A percentile compares a stretch with the other conserved stretches of the same genome.
phyloP scores from a whole-genome alignment of 140 eudicot genomes.

The Senecio squalidus region DNA sequence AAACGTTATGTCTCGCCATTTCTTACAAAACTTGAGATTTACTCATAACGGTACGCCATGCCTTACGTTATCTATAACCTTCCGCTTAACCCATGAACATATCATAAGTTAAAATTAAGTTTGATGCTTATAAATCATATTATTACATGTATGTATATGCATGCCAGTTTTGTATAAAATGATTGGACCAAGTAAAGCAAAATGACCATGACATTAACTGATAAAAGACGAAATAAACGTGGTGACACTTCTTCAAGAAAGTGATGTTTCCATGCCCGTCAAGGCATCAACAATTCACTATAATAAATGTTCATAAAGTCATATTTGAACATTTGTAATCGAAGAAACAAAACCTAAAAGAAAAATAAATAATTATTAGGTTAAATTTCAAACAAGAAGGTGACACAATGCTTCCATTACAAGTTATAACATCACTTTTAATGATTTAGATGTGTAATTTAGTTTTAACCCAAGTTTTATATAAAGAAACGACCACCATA shows the following conservation, averaged over 20 bases:
- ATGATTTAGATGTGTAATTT: background rate
- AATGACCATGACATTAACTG: background rate
- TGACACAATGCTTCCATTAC: background rate
- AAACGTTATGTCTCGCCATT: no score
- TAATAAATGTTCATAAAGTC: conserved; percentile 5
- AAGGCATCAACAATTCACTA: conserved; percentile 15
- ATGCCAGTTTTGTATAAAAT: background rate
- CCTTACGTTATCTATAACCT: no score
- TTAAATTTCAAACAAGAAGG: background rate
- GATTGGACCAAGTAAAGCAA: background rate
- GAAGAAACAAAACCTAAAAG: background rate
- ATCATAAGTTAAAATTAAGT: no score
- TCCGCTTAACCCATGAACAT: no score
- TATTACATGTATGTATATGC: background rate
- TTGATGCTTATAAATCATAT: background rate
- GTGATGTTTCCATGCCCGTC: conserved; percentile 8
- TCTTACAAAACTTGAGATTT: no score
- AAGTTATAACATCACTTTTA: background rate
- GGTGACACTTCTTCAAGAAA: background rate
- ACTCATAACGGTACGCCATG: no score
- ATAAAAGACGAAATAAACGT: background rate
- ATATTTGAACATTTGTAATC: background rate
- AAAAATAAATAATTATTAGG: background rate
- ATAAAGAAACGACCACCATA: background rate
- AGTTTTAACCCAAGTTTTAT: conserved; percentile 1